Percentiles rank a stretch among this genome's conserved stretches.
Conservation (phyloP, 495 filamentous ascomycete species). For the Lophiotrema nucula region DNA sequence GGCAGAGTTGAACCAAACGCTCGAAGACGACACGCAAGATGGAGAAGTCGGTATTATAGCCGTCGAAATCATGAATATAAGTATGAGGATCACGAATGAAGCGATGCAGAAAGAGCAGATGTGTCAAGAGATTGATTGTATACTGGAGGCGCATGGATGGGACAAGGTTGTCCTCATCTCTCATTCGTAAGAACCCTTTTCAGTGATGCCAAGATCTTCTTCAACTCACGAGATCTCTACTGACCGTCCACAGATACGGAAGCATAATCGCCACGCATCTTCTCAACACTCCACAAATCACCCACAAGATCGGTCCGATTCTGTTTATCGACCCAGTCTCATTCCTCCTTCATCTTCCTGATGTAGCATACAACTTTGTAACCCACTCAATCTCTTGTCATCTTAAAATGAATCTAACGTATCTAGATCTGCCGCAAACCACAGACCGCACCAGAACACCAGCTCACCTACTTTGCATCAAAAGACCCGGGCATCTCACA, state of each 20-base stretch:
- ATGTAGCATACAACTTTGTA: slow-evolving; percentile 67
- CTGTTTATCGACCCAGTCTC: slow-evolving; percentile 65
- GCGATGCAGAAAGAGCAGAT: slow-evolving; percentile 52
- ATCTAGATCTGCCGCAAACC: slow-evolving; percentile 47
- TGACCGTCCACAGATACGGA: slow-evolving; percentile 52
- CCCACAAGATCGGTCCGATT: slow-evolving; percentile 45
- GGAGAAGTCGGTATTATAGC: slow-evolving; percentile 60
- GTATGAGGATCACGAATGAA: slow-evolving; percentile 54
- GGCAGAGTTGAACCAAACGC: slow-evolving; percentile 43
- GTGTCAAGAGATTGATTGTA: slow-evolving; percentile 49
- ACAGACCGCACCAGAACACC: slow-evolving; percentile 57
- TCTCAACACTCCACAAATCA: slow-evolving; percentile 47
- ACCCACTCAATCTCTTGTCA: not conserved
- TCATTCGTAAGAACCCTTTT: slow-evolving; percentile 47
- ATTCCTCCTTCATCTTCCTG: slow-evolving; percentile 63
- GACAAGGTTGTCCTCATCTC: slow-evolving; percentile 54
- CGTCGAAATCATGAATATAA: slow-evolving; percentile 62
- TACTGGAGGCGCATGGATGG: slow-evolving; percentile 54
- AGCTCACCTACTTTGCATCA: slow-evolving; percentile 65
- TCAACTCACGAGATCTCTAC: not conserved
- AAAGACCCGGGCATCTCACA: slow-evolving; percentile 63
- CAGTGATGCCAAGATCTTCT: no score
- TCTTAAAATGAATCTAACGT: not conserved
- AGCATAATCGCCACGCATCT: slow-evolving; percentile 61
- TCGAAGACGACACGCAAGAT: slow-evolving; percentile 20